Conservation (phyloP, 805 yeast species). For the Lachancea thermotolerans region DNA sequence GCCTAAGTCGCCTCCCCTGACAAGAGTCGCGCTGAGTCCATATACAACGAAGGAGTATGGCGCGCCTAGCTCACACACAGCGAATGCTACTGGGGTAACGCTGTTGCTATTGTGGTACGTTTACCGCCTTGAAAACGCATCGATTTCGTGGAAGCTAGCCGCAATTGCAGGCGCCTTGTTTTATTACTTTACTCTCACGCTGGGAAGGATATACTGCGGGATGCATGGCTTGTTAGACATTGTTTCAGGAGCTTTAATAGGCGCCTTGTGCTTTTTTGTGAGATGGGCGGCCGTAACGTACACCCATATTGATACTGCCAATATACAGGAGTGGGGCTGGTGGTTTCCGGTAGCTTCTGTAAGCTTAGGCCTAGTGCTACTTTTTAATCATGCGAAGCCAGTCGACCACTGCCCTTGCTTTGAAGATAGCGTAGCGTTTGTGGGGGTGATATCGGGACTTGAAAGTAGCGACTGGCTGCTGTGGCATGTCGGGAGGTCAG, state of each 20-base stretch:
- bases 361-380: constrained; percentile 39
- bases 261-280: constrained; percentile 44
- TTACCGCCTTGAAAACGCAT: constrained; percentile 7
- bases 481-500: constrained; percentile 33
- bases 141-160: constrained; percentile 5
- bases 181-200: constrained; percentile 58
- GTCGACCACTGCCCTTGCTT: constrained; percentile 94
- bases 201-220: constrained; percentile 89
- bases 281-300: constrained; percentile 39
- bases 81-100: constrained; percentile 84
- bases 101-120: constrained; percentile 37
- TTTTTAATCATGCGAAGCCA: constrained; percentile 74
- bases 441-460: constrained; percentile 79
- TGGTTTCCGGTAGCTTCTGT: constrained; percentile 35
- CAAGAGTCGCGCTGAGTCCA: constrained; percentile 82
- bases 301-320: constrained; percentile 39
- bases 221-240: constrained; percentile 94
- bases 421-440: constrained; percentile 88
- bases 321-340: constrained; percentile 16
- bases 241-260: constrained; percentile 56
- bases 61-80: constrained; percentile 89
- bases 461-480: constrained; percentile 55
- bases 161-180: constrained; percentile 10
- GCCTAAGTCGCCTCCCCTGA: constrained; percentile 87
- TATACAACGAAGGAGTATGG: constrained; percentile 93